Conservation (phyloP, 179 eudicot species). For the Drosera spatulata region DNA sequence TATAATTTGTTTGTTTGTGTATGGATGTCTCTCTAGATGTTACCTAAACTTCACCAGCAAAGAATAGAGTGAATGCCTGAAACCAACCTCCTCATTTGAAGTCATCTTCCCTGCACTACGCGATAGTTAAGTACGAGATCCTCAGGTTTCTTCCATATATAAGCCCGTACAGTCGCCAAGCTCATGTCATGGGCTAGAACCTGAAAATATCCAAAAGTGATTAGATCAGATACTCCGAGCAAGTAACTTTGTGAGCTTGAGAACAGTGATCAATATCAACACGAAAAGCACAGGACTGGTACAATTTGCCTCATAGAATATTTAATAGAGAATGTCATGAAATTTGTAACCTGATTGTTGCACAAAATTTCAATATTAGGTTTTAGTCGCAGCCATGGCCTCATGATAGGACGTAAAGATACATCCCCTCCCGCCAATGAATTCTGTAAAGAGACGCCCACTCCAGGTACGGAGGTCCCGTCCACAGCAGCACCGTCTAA, state of each 20-base stretch:
- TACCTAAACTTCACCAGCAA: too few species aligned
- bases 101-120: conserved; percentile 42
- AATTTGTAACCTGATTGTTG: conserved; percentile 73
- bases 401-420: conserved; percentile 50
- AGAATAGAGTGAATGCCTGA: too few species aligned
- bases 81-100: too few species aligned
- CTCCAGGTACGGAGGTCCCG: conserved; percentile 45
- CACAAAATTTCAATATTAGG: conserved; percentile 89
- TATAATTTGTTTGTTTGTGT: too few species aligned
- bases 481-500: conserved; percentile 42
- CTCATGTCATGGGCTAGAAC: conserved; percentile 92
- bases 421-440: conserved; percentile 48
- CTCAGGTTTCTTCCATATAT: conserved; percentile 93
- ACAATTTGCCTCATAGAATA: too few species aligned
- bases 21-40: too few species aligned
- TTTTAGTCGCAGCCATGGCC: conserved; percentile 72
- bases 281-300: too few species aligned
- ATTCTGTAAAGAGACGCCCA: conserved; percentile 52
- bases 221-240: not conserved
- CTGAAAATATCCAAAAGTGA: conserved; percentile 27
- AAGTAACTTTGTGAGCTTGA: not conserved
- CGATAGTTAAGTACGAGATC: conserved; percentile 87
- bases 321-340: not conserved
- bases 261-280: too few species aligned
- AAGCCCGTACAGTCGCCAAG: conserved; percentile 87